Evolutionary conservation across 1,284 basidiomycete species (phyloP).

Genomic region (Ustilago esculenta): DNA sequence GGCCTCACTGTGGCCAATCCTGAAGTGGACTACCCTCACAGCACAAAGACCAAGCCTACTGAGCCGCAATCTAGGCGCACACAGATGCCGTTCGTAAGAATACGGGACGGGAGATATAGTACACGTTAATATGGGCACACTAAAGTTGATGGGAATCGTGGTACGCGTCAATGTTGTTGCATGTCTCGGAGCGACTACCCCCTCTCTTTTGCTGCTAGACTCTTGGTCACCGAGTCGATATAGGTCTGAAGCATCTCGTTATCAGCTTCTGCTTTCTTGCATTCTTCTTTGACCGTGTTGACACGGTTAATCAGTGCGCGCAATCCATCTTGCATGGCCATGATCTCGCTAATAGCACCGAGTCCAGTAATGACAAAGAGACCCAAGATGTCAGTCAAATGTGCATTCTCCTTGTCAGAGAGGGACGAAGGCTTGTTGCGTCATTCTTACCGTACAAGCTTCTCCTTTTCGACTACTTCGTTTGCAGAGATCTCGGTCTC

Average conservation of each 20-base stretch:
- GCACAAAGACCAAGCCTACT: too few species aligned
- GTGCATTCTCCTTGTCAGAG: too few species aligned
- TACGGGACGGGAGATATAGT: too few species aligned
- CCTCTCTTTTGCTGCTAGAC: conserved; percentile 60
- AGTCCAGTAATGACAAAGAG: not conserved
- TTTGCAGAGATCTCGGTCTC: conserved; percentile 62
- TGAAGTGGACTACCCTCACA: too few species aligned
- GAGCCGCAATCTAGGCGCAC: too few species aligned
- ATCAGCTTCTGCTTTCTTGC: conserved; percentile 62
- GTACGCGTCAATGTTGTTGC: not conserved
- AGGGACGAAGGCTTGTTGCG: too few species aligned
- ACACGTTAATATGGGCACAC: too few species aligned
- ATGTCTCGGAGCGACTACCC: conserved; percentile 11
- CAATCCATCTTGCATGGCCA: conserved; percentile 59
- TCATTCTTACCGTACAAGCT: conserved; percentile 55
- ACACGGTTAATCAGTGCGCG: conserved; percentile 58
- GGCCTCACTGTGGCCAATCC: too few species aligned
- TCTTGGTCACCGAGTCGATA: conserved; percentile 66
- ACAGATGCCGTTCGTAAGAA: too few species aligned
- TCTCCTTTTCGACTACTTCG: conserved; percentile 66
- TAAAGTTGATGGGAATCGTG: too few species aligned
- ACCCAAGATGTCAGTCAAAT: not conserved
- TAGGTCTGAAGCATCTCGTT: conserved; percentile 66
- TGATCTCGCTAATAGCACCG: conserved; percentile 47
- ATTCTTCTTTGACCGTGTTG: conserved; percentile 59